These are phyloP conservation scores for Tricholoma hemisulphureum DNA, from an alignment of 768 basidiomycete genomes.

Conservation along the genomic window DNA sequence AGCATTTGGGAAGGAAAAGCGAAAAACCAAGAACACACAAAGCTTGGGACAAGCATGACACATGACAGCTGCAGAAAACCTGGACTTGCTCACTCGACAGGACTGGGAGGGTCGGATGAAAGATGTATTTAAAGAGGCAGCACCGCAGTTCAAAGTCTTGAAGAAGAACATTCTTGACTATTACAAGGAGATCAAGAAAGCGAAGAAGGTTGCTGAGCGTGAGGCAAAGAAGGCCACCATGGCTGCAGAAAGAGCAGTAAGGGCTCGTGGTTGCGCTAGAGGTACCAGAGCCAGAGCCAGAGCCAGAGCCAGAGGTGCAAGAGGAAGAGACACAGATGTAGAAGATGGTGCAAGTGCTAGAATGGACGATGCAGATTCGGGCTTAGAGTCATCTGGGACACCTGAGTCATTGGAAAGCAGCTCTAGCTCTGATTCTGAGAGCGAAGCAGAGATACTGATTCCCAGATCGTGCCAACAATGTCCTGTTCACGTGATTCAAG, in stretches of 20 bases:
- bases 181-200: conserved; percentile 6
- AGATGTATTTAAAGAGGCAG: conserved; percentile 6
- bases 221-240: conserved; percentile 3
- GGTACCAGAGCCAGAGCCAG: not conserved
- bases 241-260: too few relatives aligned
- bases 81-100: too few relatives aligned
- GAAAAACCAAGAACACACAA: conserved; percentile 1
- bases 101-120: not conserved
- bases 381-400: too few relatives aligned
- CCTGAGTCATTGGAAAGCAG: too few relatives aligned
- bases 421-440: conserved; percentile 2
- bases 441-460: conserved; percentile 1
- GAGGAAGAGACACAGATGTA: not conserved
- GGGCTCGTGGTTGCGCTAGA: too few relatives aligned
- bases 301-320: not conserved
- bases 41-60: not conserved
- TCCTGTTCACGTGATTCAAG: conserved; percentile 5
- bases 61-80: conserved; percentile 7
- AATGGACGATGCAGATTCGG: not conserved
- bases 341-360: not conserved
- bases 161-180: not conserved
- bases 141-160: conserved; percentile 3
- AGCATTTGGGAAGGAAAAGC: conserved; percentile 8
- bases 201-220: conserved; percentile 1
- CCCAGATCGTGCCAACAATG: conserved; percentile 4